Conservation (phyloP, 2,329 filamentous ascomycete species). For the Metarhizium sp. region DNA sequence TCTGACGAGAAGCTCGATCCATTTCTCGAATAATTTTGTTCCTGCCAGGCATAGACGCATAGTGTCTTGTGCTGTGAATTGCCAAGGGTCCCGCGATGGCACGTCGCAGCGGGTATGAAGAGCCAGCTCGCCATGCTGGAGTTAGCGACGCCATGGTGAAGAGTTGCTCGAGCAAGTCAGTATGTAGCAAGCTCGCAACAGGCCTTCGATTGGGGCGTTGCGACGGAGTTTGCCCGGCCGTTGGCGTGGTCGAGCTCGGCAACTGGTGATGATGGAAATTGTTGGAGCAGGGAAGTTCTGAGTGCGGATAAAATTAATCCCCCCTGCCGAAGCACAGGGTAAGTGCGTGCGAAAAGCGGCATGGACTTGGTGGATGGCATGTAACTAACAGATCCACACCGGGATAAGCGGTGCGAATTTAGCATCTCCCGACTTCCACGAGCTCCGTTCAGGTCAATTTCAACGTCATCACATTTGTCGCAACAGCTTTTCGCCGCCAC, state of each 20-base stretch:
- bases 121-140: constrained; percentile 13
- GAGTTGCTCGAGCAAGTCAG: not conserved
- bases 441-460: not conserved
- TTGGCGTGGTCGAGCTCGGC: not conserved
- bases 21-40: constrained; percentile 19
- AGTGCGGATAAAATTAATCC: constrained; percentile 7
- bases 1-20: constrained; percentile 14
- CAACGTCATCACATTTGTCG: not conserved
- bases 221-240: not conserved
- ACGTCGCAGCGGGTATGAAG: constrained; percentile 9
- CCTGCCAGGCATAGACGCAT: constrained; percentile 16
- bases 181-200: not conserved
- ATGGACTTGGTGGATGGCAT: not conserved
- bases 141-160: constrained; percentile 8
- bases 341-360: too few species aligned
- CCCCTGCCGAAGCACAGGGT: constrained; percentile 1
- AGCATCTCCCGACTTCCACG: not conserved
- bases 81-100: constrained; percentile 12
- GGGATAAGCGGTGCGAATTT: not conserved
- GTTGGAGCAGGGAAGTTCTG: not conserved
- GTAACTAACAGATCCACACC: not conserved
- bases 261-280: constrained; percentile 3
- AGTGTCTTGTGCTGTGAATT: constrained; percentile 14
- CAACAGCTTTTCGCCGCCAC: not conserved
- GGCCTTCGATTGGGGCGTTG: not conserved